Evolutionary conservation across 208 protist species (phyloP).

Genomic region (Trypanosomatidae sp.): DNA sequence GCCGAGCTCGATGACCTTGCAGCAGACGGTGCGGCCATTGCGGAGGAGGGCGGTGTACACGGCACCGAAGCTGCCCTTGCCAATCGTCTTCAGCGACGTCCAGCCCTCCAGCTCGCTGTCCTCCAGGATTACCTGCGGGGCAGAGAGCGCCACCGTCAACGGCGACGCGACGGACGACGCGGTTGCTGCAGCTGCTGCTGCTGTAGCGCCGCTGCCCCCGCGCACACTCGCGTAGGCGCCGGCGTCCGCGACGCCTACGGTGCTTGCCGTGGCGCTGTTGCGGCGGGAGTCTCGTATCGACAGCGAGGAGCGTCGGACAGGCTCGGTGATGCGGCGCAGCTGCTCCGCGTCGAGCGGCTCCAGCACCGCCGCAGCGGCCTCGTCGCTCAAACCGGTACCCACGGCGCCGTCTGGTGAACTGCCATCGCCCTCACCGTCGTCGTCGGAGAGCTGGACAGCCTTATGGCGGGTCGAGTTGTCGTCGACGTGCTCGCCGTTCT

Average conservation of each 20-base stretch:
- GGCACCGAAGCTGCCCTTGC: constrained; percentile 86
- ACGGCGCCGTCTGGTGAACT: neutral
- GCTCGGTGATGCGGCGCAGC: constrained; percentile 40
- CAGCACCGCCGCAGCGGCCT: constrained; percentile 27
- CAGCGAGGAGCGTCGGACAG: constrained; percentile 15
- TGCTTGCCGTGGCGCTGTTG: no score
- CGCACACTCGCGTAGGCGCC: no score
- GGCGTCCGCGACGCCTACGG: no score
- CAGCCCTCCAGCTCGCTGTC: constrained; percentile 73
- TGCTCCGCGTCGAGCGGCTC: constrained; percentile 47
- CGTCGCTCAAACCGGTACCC: neutral
- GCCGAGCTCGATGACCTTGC: constrained; percentile 85
- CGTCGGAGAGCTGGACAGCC: constrained; percentile 14
- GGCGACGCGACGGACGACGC: no score
- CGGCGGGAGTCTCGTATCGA: no score
- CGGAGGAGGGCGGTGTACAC: constrained; percentile 76
- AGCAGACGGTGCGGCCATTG: constrained; percentile 77
- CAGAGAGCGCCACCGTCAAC: no score
- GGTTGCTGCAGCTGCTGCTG: no score
- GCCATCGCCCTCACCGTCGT: neutral
- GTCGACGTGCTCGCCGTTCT: constrained; percentile 76
- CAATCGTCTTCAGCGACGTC: constrained; percentile 70
- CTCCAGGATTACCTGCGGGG: constrained; percentile 42
- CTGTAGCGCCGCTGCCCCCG: no score
- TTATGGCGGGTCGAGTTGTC: constrained; percentile 51